Conservation (phyloP, 2,329 filamentous ascomycete genomes). For the Trichoderma arundinaceum region DNA sequence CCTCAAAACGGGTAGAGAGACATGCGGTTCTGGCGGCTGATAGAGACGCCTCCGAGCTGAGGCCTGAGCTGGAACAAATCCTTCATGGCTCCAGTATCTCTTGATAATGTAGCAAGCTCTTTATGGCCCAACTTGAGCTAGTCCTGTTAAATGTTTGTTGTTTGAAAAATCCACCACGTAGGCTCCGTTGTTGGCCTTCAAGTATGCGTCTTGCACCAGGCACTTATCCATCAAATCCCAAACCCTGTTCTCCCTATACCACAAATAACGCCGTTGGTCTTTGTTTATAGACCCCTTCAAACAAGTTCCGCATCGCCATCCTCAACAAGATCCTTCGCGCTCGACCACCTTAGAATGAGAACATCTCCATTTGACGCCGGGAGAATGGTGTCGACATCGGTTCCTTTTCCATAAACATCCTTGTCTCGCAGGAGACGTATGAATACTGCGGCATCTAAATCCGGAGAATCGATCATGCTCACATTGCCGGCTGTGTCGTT, state of each 20-base stretch:
- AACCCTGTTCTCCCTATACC: too few relatives aligned
- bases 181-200: too few relatives aligned
- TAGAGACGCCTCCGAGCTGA: not conserved
- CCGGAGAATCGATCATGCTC: constrained; percentile 90
- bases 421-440: constrained; percentile 71
- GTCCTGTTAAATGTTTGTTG: not conserved
- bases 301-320: constrained; percentile 63
- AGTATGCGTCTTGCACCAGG: too few relatives aligned
- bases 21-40: not conserved
- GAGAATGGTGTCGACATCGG: constrained; percentile 66
- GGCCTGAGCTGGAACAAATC: not conserved
- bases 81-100: not conserved
- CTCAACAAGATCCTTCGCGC: constrained; percentile 67
- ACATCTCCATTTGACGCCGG: constrained; percentile 67
- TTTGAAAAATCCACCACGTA: not conserved
- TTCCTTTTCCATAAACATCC: constrained; percentile 64
- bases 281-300: constrained; percentile 43
- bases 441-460: constrained; percentile 84
- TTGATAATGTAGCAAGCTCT: too few relatives aligned
- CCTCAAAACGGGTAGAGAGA: not conserved
- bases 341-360: constrained; percentile 74
- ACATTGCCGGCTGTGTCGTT: constrained; percentile 90
- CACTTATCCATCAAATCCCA: too few relatives aligned
- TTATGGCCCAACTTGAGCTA: not conserved
- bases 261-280: too few relatives aligned